A percentile compares a stretch with the other conserved stretches of the same genome.
Conservation (phyloP, 345 rosid species). For the Brassica rapa region DNA sequence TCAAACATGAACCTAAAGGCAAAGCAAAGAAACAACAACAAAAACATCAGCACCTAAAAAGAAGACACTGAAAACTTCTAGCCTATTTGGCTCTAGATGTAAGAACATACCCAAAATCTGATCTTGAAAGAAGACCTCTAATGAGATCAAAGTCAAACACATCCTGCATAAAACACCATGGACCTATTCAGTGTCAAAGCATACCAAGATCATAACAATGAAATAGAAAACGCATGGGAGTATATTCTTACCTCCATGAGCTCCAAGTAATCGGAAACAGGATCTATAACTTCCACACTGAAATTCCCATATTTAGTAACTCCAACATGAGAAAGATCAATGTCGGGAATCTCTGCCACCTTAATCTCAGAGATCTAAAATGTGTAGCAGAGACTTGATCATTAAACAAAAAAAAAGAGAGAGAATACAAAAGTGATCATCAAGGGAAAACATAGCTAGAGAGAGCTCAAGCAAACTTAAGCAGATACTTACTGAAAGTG, state of each 20-base stretch:
- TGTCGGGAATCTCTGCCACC: conserved; percentile 81
- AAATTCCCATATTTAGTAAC: conserved; percentile 68
- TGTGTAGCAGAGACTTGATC: conserved; percentile 18
- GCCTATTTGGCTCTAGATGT: conserved; percentile 21
- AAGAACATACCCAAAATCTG: conserved; percentile 70
- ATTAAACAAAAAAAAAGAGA: background rate
- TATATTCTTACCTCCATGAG: conserved; percentile 75
- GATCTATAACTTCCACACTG: conserved; percentile 81
- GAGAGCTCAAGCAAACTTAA: background rate
- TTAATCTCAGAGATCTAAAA: conserved; percentile 81
- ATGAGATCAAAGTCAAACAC: conserved; percentile 87
- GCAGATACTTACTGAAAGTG: conserved; percentile 77
- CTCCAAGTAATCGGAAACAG: conserved; percentile 89
- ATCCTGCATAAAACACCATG: conserved; percentile 55
- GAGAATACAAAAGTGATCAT: background rate
- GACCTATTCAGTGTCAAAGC: conserved; percentile 21
- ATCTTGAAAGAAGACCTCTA: conserved; percentile 65
- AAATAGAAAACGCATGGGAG: background rate
- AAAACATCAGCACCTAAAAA: background rate
- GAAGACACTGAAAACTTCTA: background rate
- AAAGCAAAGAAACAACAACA: background rate
- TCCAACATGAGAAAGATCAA: conserved; percentile 72
- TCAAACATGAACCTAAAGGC: conserved; percentile 73
- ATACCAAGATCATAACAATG: conserved; percentile 20
- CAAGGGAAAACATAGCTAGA: conserved; percentile 12